These are phyloP conservation scores for Colletotrichum sp. DNA, from an alignment of 2,329 filamentous ascomycete genomes.

Conservation along the genomic window DNA sequence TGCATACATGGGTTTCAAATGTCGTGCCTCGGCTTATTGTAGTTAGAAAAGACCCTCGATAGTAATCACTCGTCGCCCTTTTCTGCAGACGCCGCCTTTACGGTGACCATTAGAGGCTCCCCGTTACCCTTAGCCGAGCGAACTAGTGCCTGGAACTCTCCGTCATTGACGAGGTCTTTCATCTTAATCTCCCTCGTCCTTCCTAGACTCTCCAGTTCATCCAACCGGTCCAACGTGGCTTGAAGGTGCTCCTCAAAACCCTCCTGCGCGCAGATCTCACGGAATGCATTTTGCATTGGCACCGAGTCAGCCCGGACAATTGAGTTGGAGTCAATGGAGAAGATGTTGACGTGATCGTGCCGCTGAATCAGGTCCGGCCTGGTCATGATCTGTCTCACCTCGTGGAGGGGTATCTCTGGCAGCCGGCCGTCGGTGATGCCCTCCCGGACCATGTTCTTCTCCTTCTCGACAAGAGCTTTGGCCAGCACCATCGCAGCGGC, in stretches of 20 bases:
- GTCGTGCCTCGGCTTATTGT: neutral
- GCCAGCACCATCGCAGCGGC: slow-evolving; percentile 94
- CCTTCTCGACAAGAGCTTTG: slow-evolving; percentile 85
- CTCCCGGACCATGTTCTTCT: slow-evolving; percentile 56
- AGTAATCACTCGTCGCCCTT: neutral
- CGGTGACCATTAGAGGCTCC: neutral
- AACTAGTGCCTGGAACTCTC: slow-evolving; percentile 56
- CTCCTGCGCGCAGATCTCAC: slow-evolving; percentile 74
- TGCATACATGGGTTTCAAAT: neutral
- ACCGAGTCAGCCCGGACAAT: slow-evolving; percentile 92
- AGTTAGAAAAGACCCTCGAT: neutral
- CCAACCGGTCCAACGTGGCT: slow-evolving; percentile 69
- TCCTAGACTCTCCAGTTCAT: slow-evolving; percentile 89
- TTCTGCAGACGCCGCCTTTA: neutral
- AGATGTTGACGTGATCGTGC: slow-evolving; percentile 93
- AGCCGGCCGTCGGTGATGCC: slow-evolving; percentile 2
- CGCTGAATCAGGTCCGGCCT: slow-evolving; percentile 91
- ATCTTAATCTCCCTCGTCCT: slow-evolving; percentile 94
- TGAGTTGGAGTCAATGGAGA: slow-evolving; percentile 90
- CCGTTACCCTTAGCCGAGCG: neutral
- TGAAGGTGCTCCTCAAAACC: slow-evolving; percentile 59
- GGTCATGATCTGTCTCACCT: slow-evolving; percentile 92
- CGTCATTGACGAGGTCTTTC: slow-evolving; percentile 88
- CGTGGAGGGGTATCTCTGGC: slow-evolving; percentile 65
- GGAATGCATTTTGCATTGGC: slow-evolving; percentile 94